phyloP scores from a whole-genome alignment of 164 flowering plant genomes.

The Tinospora cordifolia region DNA sequence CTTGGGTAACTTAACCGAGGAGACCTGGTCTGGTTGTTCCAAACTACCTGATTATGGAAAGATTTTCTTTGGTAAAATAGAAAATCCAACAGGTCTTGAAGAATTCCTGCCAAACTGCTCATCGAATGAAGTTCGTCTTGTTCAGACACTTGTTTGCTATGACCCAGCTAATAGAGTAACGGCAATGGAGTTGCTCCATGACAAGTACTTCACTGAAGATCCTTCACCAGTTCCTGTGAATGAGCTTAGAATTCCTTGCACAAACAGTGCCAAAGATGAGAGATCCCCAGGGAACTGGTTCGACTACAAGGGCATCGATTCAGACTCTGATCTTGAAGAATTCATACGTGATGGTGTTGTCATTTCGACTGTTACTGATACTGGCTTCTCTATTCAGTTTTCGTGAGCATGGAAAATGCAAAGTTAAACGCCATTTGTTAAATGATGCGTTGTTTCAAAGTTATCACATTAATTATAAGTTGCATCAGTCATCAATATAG shows the following conservation, averaged over 20 bases:
- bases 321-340: constrained; percentile 78
- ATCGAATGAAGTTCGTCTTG: constrained; percentile 45
- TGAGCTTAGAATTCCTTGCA: constrained; percentile 59
- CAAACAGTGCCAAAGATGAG: constrained; percentile 41
- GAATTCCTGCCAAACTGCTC: constrained; percentile 49
- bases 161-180: constrained; percentile 72
- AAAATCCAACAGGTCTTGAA: constrained; percentile 54
- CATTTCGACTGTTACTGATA: constrained; percentile 29
- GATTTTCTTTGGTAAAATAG: constrained; percentile 58
- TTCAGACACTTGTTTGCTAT: constrained; percentile 53
- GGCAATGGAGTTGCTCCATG: constrained; percentile 66
- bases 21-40: constrained; percentile 62
- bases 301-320: constrained; percentile 35
- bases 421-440: neutral
- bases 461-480: neutral
- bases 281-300: constrained; percentile 43
- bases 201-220: constrained; percentile 60
- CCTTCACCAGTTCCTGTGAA: constrained; percentile 65
- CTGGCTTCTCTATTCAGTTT: constrained; percentile 67
- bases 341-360: constrained; percentile 30
- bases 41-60: constrained; percentile 68
- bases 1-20: constrained; percentile 67
- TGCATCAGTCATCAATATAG: constrained; percentile 1
- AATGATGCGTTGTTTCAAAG: neutral
- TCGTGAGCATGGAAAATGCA: constrained; percentile 26